phyloP scores from a whole-genome alignment of 148 eudicot species.

The Rhododendron simsii region DNA sequence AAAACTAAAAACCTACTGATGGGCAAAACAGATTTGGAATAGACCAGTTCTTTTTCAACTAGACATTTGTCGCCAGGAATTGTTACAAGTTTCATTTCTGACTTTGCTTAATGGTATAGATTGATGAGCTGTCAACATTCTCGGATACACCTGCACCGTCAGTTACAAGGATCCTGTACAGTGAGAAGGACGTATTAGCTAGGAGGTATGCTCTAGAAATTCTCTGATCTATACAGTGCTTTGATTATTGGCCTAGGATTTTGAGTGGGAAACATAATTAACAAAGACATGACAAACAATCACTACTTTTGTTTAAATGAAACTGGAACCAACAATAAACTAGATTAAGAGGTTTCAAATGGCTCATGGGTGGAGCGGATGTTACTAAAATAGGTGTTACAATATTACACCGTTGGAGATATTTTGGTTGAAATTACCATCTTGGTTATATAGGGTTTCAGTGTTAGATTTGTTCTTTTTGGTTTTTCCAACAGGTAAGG shows the following conservation, averaged over 20 bases:
- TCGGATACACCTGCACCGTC: conserved; percentile 91
- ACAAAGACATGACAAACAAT: not conserved
- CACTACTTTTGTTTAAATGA: not conserved
- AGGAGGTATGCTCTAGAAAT: conserved; percentile 50
- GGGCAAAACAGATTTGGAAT: not conserved
- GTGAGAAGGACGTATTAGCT: conserved; percentile 74
- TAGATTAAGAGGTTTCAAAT: not conserved
- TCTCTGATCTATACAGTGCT: not conserved
- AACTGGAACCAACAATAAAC: not conserved
- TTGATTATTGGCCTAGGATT: not conserved
- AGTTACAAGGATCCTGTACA: conserved; percentile 84
- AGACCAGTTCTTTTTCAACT: not conserved
- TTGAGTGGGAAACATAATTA: not conserved
- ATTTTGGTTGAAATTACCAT: not conserved
- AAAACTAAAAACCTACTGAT: not conserved
- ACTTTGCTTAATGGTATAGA: conserved; percentile 32
- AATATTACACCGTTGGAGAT: not conserved
- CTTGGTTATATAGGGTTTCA: not conserved
- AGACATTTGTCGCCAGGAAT: not conserved
- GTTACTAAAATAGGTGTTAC: not conserved
- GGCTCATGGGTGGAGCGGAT: not conserved
- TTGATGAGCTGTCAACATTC: conserved; percentile 77
- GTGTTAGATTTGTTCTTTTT: no score
- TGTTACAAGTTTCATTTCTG: not conserved
- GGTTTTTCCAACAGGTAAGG: no score